A percentile compares a stretch with the other conserved stretches of the same genome.
Conservation (phyloP, 192 early-diverging fungal genomes). For the Gonapodya prolifera region DNA sequence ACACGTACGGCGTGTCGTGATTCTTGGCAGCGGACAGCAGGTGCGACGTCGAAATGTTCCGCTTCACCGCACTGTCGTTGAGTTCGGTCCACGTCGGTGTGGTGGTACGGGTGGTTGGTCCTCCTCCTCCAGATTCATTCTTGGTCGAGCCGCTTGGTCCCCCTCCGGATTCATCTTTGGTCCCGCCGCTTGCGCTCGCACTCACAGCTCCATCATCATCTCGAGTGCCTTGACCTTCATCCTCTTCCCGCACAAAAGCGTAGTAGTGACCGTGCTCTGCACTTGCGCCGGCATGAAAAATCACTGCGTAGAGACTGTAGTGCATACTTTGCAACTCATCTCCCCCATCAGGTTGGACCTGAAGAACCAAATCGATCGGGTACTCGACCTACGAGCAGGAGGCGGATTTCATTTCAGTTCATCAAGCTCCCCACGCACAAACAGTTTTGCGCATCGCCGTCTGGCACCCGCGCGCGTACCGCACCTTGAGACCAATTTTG, state of each 20-base stretch:
- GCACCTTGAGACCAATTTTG: neutral
- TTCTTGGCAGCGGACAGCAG: neutral
- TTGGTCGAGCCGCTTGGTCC: too few species aligned
- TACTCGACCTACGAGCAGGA: neutral
- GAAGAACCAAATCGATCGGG: neutral
- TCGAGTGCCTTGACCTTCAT: neutral
- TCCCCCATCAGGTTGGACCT: neutral
- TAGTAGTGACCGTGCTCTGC: slow-evolving; percentile 40
- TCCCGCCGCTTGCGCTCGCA: neutral
- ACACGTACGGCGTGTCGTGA: slow-evolving; percentile 28
- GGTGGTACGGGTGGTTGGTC: too few species aligned
- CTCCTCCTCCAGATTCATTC: too few species aligned
- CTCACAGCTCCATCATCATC: neutral
- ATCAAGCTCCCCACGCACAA: too few species aligned
- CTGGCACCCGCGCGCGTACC: too few species aligned
- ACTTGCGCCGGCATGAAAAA: slow-evolving; percentile 28
- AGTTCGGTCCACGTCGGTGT: neutral
- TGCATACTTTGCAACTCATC: neutral
- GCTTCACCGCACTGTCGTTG: neutral
- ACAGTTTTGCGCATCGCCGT: too few species aligned
- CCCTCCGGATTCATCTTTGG: too few species aligned
- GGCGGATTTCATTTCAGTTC: too few species aligned
- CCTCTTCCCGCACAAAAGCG: slow-evolving; percentile 25
- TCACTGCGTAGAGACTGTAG: slow-evolving; percentile 29
- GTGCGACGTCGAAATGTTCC: neutral